These are phyloP conservation scores for Paraurostyla sp. DNA, from an alignment of 73 alveolate genomes.

Conservation along the genomic window DNA sequence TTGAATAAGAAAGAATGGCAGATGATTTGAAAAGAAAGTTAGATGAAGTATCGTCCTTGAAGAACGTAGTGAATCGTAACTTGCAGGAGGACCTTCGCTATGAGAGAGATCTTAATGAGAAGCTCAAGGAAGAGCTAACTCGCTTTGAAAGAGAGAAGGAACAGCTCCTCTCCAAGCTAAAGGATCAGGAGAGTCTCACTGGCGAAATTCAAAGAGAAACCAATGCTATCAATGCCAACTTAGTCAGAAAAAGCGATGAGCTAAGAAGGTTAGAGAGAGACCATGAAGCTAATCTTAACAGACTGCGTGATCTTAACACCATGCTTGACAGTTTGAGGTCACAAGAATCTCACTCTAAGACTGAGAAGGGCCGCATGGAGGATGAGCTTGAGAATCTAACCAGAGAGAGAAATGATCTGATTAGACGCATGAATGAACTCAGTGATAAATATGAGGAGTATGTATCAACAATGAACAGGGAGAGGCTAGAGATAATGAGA, in stretches of 20 bases:
- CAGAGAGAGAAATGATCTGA: conserved; percentile 64
- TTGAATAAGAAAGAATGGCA: conserved; percentile 56
- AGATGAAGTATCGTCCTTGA: conserved; percentile 65
- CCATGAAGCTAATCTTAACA: conserved; percentile 42
- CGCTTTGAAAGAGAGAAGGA: conserved; percentile 71
- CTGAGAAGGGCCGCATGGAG: conserved; percentile 67
- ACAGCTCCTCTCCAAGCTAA: conserved; percentile 57
- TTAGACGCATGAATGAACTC: conserved; percentile 61
- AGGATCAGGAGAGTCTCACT: conserved; percentile 69
- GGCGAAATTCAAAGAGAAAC: conserved; percentile 67
- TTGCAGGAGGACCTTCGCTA: conserved; percentile 68
- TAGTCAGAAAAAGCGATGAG: conserved; percentile 65
- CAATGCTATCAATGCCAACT: conserved; percentile 34
- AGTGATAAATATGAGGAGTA: conserved; percentile 51
- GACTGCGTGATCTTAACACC: conserved; percentile 55
- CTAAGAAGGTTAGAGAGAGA: conserved; percentile 72
- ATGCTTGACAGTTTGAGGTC: conserved; percentile 58
- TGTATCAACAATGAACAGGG: conserved; percentile 59
- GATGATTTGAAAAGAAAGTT: conserved; percentile 73
- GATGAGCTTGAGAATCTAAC: conserved; percentile 68
- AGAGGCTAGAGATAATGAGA: conserved; percentile 35
- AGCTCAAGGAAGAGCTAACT: conserved; percentile 58
- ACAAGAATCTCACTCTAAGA: conserved; percentile 23
- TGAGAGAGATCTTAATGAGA: conserved; percentile 75
- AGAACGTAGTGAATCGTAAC: conserved; percentile 69